These are phyloP conservation scores for Clarireedia paspali DNA, from an alignment of 2,329 filamentous ascomycete genomes.

Conservation along the genomic window DNA sequence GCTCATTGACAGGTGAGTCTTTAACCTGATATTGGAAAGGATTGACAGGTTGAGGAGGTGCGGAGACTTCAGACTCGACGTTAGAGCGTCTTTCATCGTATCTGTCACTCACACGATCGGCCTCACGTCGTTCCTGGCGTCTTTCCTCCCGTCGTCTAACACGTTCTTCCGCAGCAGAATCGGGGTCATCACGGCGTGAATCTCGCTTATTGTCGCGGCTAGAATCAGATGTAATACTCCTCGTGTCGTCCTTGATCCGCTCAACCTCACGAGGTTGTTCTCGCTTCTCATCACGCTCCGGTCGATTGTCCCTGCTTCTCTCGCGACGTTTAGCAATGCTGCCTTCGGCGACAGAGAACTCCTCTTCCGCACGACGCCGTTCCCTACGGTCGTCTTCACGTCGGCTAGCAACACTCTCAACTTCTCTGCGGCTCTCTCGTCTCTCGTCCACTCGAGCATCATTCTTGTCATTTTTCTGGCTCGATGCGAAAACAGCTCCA, in stretches of 20 bases:
- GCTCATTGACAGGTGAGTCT: constrained; percentile 38
- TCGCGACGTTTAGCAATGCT: constrained; percentile 16
- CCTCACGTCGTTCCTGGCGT: constrained; percentile 24
- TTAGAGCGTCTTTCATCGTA: constrained; percentile 18
- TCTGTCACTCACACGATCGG: constrained; percentile 14
- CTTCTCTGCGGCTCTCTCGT: neutral
- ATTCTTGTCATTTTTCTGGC: constrained; percentile 26
- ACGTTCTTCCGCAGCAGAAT: constrained; percentile 25
- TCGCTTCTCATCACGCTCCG: constrained; percentile 18
- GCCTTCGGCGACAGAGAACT: constrained; percentile 10
- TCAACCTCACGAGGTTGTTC: constrained; percentile 23
- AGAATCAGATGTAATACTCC: constrained; percentile 14
- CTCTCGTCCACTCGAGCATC: constrained; percentile 16
- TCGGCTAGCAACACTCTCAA: constrained; percentile 3
- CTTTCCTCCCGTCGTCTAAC: constrained; percentile 29
- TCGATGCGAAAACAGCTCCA: constrained; percentile 38
- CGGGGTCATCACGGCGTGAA: constrained; percentile 24
- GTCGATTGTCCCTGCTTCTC: constrained; percentile 14
- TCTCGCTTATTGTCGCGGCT: constrained; percentile 22
- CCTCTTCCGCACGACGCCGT: constrained; percentile 4
- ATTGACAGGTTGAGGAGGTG: constrained; percentile 33
- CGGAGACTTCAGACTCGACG: constrained; percentile 26
- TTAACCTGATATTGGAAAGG: constrained; percentile 52
- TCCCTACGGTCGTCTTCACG: constrained; percentile 16
- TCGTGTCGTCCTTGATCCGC: constrained; percentile 14